A percentile compares a stretch with the other conserved stretches of the same genome.
Evolutionary conservation across 2,329 filamentous ascomycete genomes (phyloP).

Genomic region (Paracoccidioides brasiliensis): DNA sequence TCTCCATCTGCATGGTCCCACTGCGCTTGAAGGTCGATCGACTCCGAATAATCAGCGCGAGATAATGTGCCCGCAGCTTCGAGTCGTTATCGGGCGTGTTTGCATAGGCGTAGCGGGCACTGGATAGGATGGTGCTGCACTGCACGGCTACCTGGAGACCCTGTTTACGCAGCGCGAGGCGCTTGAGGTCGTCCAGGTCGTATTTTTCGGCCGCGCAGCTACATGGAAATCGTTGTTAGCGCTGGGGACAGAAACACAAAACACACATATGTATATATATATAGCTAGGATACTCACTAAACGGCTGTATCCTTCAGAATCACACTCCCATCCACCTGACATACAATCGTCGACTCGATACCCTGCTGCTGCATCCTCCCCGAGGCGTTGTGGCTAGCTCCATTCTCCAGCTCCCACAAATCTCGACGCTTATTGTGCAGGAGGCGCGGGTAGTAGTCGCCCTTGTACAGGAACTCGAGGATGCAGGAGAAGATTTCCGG

Average conservation of each 20-base stretch:
- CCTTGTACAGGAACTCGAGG: conserved; percentile 86
- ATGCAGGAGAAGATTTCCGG: conserved; percentile 84
- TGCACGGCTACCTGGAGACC: conserved; percentile 75
- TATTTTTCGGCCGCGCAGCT: conserved; percentile 73
- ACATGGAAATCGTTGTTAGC: conserved; percentile 6
- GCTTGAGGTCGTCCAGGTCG: conserved; percentile 70
- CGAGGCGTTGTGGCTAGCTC: conserved; percentile 4
- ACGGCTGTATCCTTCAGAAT: conserved; percentile 81
- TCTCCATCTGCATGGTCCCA: conserved; percentile 90
- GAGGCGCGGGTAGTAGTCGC: conserved; percentile 78
- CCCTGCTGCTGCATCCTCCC: conserved; percentile 27
- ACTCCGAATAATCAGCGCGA: conserved; percentile 81
- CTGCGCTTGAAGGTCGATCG: conserved; percentile 82
- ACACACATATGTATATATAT: background rate
- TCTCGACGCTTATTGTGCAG: conserved; percentile 69
- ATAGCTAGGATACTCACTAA: conserved; percentile 40
- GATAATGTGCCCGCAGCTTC: conserved; percentile 80
- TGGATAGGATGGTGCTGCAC: conserved; percentile 71
- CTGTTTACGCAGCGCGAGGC: conserved; percentile 74
- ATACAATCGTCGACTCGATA: conserved; percentile 54
- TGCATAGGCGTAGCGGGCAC: conserved; percentile 78
- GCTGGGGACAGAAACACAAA: background rate
- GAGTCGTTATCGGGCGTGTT: conserved; percentile 83
- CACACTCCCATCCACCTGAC: conserved; percentile 49
- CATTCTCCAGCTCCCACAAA: conserved; percentile 68